phyloP scores from a whole-genome alignment of 2,329 filamentous ascomycete species.

The Aspergillus jensenii region DNA sequence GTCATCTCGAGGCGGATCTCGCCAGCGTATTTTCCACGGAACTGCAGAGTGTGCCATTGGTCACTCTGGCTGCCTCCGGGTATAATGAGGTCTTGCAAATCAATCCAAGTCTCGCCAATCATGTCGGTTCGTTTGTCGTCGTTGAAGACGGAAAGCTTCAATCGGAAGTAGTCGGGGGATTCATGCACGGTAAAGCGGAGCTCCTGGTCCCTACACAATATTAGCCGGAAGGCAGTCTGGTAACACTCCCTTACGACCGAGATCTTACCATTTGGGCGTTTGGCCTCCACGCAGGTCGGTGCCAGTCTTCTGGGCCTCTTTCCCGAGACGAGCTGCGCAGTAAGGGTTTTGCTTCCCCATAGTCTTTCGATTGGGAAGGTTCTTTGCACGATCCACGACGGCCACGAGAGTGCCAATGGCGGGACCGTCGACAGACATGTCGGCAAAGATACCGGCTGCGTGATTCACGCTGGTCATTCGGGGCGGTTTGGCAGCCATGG shows the following conservation, averaged over 20 bases:
- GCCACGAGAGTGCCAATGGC: slow-evolving; percentile 90
- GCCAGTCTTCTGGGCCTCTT: slow-evolving; percentile 95
- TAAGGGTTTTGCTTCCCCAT: slow-evolving; percentile 99
- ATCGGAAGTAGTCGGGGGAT: slow-evolving; percentile 90
- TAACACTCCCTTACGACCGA: neutral
- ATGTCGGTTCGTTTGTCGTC: slow-evolving; percentile 97
- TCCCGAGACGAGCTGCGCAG: slow-evolving; percentile 87
- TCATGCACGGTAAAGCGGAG: slow-evolving; percentile 95
- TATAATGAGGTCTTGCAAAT: slow-evolving; percentile 76
- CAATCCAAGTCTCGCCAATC: slow-evolving; percentile 91
- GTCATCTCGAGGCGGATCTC: slow-evolving; percentile 95
- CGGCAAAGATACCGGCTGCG: slow-evolving; percentile 89
- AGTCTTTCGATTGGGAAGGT: slow-evolving; percentile 91
- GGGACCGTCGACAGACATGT: slow-evolving; percentile 90
- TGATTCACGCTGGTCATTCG: slow-evolving; percentile 54
- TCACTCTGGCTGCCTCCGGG: slow-evolving; percentile 91
- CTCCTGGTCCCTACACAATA: slow-evolving; percentile 80
- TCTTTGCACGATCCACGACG: slow-evolving; percentile 93
- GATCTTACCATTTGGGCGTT: slow-evolving; percentile 83
- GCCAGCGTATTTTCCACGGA: slow-evolving; percentile 91
- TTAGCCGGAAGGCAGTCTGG: slow-evolving; percentile 8
- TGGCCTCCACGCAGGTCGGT: slow-evolving; percentile 94
- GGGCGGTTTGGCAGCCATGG: slow-evolving; percentile 10
- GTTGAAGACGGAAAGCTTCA: slow-evolving; percentile 96
- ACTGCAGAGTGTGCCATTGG: slow-evolving; percentile 84